Evolutionary conservation across 2,329 filamentous ascomycete species (phyloP).

Genomic region (Sarocladiaceae sp.): DNA sequence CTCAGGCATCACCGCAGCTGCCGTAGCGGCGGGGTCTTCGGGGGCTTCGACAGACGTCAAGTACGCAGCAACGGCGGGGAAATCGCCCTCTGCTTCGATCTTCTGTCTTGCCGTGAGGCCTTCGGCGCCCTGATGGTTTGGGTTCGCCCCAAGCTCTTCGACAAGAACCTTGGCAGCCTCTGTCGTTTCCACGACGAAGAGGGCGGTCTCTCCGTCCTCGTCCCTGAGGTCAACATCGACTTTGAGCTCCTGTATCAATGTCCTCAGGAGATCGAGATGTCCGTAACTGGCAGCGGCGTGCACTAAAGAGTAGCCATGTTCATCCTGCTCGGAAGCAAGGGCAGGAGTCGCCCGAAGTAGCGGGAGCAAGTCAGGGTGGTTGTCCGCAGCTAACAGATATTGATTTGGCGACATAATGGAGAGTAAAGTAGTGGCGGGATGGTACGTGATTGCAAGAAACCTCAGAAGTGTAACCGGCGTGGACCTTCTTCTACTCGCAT

Average conservation of each 20-base stretch:
- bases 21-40: conserved; percentile 19
- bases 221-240: conserved; percentile 78
- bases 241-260: conserved; percentile 67
- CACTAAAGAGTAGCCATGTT: conserved; percentile 87
- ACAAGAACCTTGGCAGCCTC: conserved; percentile 73
- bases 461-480: no score
- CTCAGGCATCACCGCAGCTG: conserved; percentile 23
- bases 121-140: conserved; percentile 60
- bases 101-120: conserved; percentile 76
- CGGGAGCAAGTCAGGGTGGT: conserved; percentile 64
- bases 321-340: conserved; percentile 76
- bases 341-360: conserved; percentile 67
- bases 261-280: conserved; percentile 71
- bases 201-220: conserved; percentile 87
- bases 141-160: conserved; percentile 72
- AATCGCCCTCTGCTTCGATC: conserved; percentile 72
- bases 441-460: no score
- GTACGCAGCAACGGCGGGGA: conserved; percentile 68
- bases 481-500: no score
- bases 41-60: conserved; percentile 36
- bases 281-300: conserved; percentile 93
- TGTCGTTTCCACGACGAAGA: conserved; percentile 83
- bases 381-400: conserved; percentile 76
- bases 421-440: no score
- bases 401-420: conserved; percentile 49